Evolutionary conservation across 2,329 filamentous ascomycete species (phyloP).

Genomic region (Aspergillus candidus): DNA sequence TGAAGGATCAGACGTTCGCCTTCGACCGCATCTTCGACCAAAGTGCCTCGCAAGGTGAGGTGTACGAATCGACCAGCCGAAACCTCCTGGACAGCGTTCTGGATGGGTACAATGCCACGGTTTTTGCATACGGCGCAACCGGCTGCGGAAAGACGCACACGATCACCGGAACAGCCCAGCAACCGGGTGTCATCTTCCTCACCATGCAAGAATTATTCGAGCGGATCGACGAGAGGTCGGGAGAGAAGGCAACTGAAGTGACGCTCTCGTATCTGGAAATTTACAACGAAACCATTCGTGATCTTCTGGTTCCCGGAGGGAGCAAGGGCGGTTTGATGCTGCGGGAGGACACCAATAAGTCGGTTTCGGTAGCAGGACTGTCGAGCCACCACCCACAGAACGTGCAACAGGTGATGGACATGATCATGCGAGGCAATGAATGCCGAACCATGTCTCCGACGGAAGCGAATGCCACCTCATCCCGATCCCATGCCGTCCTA

Average conservation of each 20-base stretch:
- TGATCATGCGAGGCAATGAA: slow-evolving; percentile 93
- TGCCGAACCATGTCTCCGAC: slow-evolving; percentile 94
- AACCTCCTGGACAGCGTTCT: slow-evolving; percentile 88
- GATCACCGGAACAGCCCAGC: slow-evolving; percentile 83
- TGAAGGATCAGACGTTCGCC: slow-evolving; percentile 95
- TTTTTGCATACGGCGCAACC: slow-evolving; percentile 96
- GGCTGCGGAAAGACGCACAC: slow-evolving; percentile 99
- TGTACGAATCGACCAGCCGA: slow-evolving; percentile 90
- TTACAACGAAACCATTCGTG: slow-evolving; percentile 97
- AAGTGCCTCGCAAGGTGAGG: slow-evolving; percentile 81
- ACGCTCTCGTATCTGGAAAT: slow-evolving; percentile 95
- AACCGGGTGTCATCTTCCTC: slow-evolving; percentile 95
- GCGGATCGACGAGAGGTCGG: slow-evolving; percentile 77
- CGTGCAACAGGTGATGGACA: slow-evolving; percentile 97
- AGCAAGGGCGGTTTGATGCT: slow-evolving; percentile 83
- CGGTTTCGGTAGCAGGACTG: slow-evolving; percentile 82
- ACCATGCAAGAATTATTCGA: slow-evolving; percentile 99
- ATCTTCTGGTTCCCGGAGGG: slow-evolving; percentile 78
- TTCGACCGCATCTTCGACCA: slow-evolving; percentile 98
- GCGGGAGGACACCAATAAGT: slow-evolving; percentile 87
- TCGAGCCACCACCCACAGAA: slow-evolving; percentile 87
- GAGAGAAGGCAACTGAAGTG: slow-evolving; percentile 83
- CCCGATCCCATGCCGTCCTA: slow-evolving; percentile 90
- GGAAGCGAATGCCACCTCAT: slow-evolving; percentile 94
- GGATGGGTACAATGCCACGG: slow-evolving; percentile 96